Percentiles rank a stretch among this genome's conserved stretches.
phyloP scores from a whole-genome alignment of 306 rosid genomes.

The peach (Prunus persica) region Prunus_persica_NCBIv2 NC_034009.1:14337501-14338000 shows the following conservation, averaged over 20 bases:
- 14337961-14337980: conserved; percentile 62
- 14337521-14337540: conserved; percentile 86
- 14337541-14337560: conserved; percentile 74
- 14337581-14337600: conserved; percentile 86
- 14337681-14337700: conserved; percentile 48
- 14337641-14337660: conserved; percentile 50
- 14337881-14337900: conserved; percentile 71
- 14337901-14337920: conserved; percentile 72
- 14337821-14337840: conserved; percentile 76
- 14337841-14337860: conserved; percentile 44
- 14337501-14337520: conserved; percentile 63
- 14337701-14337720: conserved; percentile 77
- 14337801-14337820: conserved; percentile 63
- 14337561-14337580: conserved; percentile 87
- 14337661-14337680: conserved; percentile 58
- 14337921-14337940: conserved; percentile 63
- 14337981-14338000: conserved; percentile 58
- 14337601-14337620: conserved; percentile 59
- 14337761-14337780: conserved; percentile 57
- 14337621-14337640: conserved; percentile 62
- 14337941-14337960: conserved; percentile 53
- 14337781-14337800: conserved; percentile 57
- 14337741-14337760: conserved; percentile 56
- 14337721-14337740: conserved; percentile 57
- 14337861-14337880: conserved; percentile 62